Evolutionary conservation across 768 basidiomycete genomes (phyloP).

Genomic region (Sistotremastrum suecicum): DNA sequence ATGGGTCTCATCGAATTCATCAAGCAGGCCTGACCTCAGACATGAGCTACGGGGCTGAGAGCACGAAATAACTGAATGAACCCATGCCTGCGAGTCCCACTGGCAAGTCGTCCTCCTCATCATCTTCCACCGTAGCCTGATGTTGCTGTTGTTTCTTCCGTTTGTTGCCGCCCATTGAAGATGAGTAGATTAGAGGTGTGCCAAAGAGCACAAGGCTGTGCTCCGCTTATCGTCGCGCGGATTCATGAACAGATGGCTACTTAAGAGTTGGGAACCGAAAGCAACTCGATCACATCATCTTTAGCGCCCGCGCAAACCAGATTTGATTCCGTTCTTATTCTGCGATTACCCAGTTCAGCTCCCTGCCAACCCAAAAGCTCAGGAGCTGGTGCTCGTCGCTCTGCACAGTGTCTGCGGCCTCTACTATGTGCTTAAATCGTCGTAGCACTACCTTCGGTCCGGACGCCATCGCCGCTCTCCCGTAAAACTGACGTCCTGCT

Average conservation of each 20-base stretch:
- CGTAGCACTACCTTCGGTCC: slow-evolving; percentile 29
- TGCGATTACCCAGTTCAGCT: slow-evolving; percentile 55
- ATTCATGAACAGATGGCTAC: not conserved
- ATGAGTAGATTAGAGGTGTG: not conserved
- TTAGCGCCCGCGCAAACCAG: not conserved
- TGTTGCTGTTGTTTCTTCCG: no score
- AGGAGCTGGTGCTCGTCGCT: slow-evolving; percentile 51
- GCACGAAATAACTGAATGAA: no score
- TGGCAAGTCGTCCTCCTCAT: no score
- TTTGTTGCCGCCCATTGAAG: not conserved
- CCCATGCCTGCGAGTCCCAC: no score
- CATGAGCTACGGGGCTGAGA: no score
- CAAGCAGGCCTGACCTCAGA: no score
- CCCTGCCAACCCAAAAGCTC: slow-evolving; percentile 71
- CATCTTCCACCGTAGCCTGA: no score
- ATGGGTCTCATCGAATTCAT: no score
- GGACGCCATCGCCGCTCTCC: slow-evolving; percentile 17
- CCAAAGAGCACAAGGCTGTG: not conserved
- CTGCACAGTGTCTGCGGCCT: slow-evolving; percentile 35
- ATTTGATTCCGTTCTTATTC: slow-evolving; percentile 1
- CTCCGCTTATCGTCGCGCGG: not conserved
- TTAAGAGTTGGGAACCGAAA: not conserved
- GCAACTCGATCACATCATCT: not conserved
- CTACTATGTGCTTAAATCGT: slow-evolving; percentile 22
- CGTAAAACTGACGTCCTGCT: slow-evolving; percentile 75